Evolutionary conservation across 2,329 filamentous ascomycete genomes (phyloP).

Genomic region (Talaromyces sp.): DNA sequence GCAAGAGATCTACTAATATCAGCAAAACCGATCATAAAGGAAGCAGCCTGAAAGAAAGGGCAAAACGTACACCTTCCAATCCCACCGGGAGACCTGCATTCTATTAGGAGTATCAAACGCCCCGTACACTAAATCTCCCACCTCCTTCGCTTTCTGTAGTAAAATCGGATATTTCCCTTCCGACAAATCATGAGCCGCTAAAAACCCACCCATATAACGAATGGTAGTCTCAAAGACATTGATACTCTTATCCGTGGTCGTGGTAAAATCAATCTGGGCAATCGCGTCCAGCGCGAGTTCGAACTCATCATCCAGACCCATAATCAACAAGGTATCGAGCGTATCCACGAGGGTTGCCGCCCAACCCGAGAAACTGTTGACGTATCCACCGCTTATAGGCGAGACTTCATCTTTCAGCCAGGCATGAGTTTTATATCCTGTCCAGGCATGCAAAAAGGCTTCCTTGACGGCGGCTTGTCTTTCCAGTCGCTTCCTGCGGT

Average conservation of each 20-base stretch:
- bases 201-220: conserved; percentile 78
- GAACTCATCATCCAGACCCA: conserved; percentile 72
- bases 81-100: conserved; percentile 79
- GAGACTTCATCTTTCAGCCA: conserved; percentile 82
- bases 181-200: conserved; percentile 82
- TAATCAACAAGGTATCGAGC: conserved; percentile 79
- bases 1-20: neutral
- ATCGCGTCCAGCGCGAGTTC: conserved; percentile 68
- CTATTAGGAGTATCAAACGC: conserved; percentile 89
- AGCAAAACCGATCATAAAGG: neutral
- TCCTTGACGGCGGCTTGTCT: conserved; percentile 65
- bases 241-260: conserved; percentile 60
- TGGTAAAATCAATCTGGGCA: conserved; percentile 75
- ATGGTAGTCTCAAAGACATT: conserved; percentile 91
- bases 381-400: conserved; percentile 62
- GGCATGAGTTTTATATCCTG: conserved; percentile 72
- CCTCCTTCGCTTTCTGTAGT: conserved; percentile 71
- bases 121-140: conserved; percentile 74
- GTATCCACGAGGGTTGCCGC: conserved; percentile 80
- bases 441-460: conserved; percentile 74
- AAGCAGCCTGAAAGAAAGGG: neutral
- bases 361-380: conserved; percentile 90
- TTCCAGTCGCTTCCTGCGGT: conserved; percentile 56
- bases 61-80: conserved; percentile 59
- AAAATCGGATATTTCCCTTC: conserved; percentile 64